Conservation (phyloP, 139 green algal genomes). For the Ulvella scutata region DNA sequence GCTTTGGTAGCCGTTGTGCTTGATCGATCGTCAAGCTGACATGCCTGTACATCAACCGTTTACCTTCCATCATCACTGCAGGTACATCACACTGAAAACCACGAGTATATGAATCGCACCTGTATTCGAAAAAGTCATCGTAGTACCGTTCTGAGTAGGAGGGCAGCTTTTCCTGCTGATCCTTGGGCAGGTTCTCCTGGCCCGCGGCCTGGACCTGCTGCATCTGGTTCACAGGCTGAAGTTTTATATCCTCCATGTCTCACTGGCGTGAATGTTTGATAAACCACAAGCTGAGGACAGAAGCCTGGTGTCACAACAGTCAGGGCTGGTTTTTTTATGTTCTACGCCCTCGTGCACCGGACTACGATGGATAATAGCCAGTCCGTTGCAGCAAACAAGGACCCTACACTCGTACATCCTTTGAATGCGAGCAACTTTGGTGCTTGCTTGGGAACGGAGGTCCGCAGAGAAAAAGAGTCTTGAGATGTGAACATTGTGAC, state of each 20-base stretch:
- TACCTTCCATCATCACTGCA: neutral
- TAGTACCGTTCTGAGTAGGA: constrained; percentile 94
- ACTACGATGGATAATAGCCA: too few species aligned
- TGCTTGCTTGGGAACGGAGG: too few species aligned
- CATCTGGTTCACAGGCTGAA: neutral
- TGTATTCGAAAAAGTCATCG: constrained; percentile 88
- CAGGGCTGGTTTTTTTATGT: too few species aligned
- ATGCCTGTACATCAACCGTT: constrained; percentile 49
- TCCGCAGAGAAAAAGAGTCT: too few species aligned
- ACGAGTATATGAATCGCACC: constrained; percentile 16
- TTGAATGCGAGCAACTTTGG: too few species aligned
- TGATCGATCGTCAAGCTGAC: constrained; percentile 88
- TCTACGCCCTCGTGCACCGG: too few species aligned
- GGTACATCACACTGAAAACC: neutral
- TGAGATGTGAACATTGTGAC: too few species aligned
- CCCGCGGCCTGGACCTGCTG: neutral
- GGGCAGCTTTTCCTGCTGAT: neutral
- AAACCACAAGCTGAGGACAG: too few species aligned
- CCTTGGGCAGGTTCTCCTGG: neutral
- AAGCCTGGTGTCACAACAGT: too few species aligned
- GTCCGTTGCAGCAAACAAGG: too few species aligned
- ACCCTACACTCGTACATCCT: too few species aligned
- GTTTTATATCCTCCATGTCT: neutral
- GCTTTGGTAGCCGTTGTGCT: constrained; percentile 75
- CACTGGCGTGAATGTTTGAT: too few species aligned